Conservation (phyloP, 371 early-diverging fungal genomes). For the Smittium mucronatum region DNA sequence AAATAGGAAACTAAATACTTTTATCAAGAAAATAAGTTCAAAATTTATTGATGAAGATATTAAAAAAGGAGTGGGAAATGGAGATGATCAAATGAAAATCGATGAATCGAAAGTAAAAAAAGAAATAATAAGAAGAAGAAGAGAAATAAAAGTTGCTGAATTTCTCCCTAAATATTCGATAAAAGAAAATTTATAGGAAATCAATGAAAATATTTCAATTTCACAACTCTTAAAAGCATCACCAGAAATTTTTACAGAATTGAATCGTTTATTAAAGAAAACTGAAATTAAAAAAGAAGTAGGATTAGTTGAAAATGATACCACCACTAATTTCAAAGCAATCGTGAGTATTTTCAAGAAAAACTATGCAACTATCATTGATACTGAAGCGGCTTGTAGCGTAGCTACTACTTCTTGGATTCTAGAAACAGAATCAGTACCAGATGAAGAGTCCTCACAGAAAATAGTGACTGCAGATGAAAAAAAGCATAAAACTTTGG, state of each 20-base stretch:
- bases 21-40: not conserved
- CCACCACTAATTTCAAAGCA: constrained; percentile 6
- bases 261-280: not conserved
- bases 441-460: not conserved
- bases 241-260: not conserved
- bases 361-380: constrained; percentile 3
- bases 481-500: not conserved
- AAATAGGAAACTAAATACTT: not conserved
- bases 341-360: not conserved
- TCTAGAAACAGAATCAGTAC: no score
- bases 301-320: not conserved
- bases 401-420: not conserved
- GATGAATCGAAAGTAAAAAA: not conserved
- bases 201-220: not conserved
- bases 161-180: not conserved
- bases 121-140: not conserved
- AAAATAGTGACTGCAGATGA: constrained; percentile 7
- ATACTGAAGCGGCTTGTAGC: constrained; percentile 7
- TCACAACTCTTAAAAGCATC: not conserved
- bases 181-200: not conserved
- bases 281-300: not conserved
- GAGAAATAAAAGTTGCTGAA: not conserved
- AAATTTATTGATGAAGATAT: not conserved
- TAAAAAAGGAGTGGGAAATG: not conserved
- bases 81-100: not conserved